These are phyloP conservation scores for Torulaspora pretoriensis DNA, from an alignment of 1,139 yeast species.

Conservation along the genomic window DNA sequence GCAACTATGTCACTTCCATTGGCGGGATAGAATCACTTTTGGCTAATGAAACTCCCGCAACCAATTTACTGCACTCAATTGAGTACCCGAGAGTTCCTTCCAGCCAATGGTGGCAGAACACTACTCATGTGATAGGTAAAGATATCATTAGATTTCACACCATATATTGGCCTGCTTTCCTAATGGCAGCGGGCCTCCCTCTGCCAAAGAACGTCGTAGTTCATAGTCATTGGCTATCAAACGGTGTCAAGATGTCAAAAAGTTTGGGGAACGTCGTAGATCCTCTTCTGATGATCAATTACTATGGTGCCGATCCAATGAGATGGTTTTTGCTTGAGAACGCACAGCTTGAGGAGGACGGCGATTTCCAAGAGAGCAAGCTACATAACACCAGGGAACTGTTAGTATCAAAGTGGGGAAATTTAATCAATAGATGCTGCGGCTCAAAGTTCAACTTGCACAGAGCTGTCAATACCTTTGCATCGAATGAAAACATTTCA, in stretches of 20 bases:
- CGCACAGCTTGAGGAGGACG: constrained; percentile 70
- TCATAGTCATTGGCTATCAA: constrained; percentile 92
- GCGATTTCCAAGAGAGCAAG: constrained; percentile 66
- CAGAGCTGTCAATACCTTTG: constrained; percentile 38
- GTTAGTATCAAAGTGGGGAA: constrained; percentile 79
- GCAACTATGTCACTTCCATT: constrained; percentile 74
- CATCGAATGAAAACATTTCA: constrained; percentile 5
- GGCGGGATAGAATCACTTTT: constrained; percentile 48
- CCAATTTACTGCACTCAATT: constrained; percentile 1
- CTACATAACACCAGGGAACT: constrained; percentile 57
- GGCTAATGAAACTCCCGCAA: constrained; percentile 23
- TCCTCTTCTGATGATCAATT: constrained; percentile 58
- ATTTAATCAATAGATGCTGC: constrained; percentile 68
- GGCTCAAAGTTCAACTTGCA: constrained; percentile 61
- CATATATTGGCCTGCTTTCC: constrained; percentile 90
- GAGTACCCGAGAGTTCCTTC: constrained; percentile 5
- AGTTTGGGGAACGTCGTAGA: constrained; percentile 95
- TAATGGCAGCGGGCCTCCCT: constrained; percentile 73
- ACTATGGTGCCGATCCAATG: constrained; percentile 69
- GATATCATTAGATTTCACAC: constrained; percentile 88
- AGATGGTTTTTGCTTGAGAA: constrained; percentile 74
- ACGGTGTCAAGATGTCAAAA: constrained; percentile 90
- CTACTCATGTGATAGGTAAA: constrained; percentile 84
- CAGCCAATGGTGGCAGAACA: constrained; percentile 30
- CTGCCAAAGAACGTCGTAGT: constrained; percentile 74